These are phyloP conservation scores for Torrubiella hemipterigena DNA, from an alignment of 2,329 filamentous ascomycete species.

Conservation along the genomic window DNA sequence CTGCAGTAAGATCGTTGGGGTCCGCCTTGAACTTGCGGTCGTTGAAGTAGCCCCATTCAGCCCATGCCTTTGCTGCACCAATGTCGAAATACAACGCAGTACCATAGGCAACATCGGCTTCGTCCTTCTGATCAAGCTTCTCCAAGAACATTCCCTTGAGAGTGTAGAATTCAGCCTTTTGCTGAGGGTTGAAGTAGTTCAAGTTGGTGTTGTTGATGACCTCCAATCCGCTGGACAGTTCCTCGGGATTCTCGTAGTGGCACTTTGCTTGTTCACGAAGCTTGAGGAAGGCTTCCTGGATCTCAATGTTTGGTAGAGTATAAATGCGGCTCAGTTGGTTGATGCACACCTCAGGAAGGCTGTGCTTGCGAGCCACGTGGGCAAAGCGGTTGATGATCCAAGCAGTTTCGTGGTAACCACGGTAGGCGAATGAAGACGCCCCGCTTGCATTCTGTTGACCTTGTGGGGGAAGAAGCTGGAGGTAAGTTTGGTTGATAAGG, in stretches of 20 bases:
- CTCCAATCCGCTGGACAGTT: constrained; percentile 84
- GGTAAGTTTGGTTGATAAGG: constrained; percentile 88
- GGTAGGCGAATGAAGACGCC: constrained; percentile 81
- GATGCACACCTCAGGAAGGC: constrained; percentile 93
- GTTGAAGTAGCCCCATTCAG: constrained; percentile 98
- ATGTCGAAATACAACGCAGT: constrained; percentile 95
- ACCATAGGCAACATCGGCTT: constrained; percentile 88
- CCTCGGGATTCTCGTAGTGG: constrained; percentile 90
- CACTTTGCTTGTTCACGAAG: constrained; percentile 97
- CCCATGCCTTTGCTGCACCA: constrained; percentile 92
- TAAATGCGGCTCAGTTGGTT: constrained; percentile 96
- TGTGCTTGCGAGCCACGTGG: constrained; percentile 94
- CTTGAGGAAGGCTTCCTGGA: constrained; percentile 97
- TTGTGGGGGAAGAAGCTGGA: constrained; percentile 69
- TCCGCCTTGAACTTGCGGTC: constrained; percentile 93
- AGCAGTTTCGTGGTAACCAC: constrained; percentile 95
- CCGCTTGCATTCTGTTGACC: constrained; percentile 67
- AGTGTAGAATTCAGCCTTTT: constrained; percentile 98
- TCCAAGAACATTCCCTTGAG: constrained; percentile 99
- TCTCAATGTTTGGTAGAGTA: constrained; percentile 97
- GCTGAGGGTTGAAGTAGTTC: constrained; percentile 90
- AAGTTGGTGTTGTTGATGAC: constrained; percentile 99
- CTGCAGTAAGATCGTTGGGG: constrained; percentile 67
- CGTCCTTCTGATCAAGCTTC: constrained; percentile 79
- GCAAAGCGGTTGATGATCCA: constrained; percentile 99